Conservation (phyloP, 495 filamentous ascomycete species). For the Trichocladium uniseriatum region DNA sequence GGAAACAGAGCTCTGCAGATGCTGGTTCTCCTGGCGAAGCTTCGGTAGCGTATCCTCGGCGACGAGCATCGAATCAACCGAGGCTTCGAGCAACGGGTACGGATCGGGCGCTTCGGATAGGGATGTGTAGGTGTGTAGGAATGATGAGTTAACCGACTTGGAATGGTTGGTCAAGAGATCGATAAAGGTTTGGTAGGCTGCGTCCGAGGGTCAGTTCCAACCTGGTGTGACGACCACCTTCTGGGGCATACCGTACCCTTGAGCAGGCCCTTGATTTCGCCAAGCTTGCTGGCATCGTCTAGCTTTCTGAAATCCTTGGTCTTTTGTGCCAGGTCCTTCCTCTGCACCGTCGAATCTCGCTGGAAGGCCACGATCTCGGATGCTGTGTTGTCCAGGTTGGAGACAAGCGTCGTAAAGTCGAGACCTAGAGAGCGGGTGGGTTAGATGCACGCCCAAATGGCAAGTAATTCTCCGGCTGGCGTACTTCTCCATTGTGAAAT, state of each 20-base stretch:
- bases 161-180: conserved; percentile 91
- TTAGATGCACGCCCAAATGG: background rate
- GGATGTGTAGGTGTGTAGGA: conserved; percentile 84
- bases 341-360: conserved; percentile 81
- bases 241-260: conserved; percentile 49
- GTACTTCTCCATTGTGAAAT: conserved; percentile 95
- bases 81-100: conserved; percentile 91
- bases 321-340: conserved; percentile 95
- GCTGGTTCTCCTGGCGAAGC: conserved; percentile 75
- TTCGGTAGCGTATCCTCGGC: conserved; percentile 87
- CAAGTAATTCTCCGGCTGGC: background rate
- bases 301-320: conserved; percentile 97
- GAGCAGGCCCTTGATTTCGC: conserved; percentile 78
- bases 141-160: conserved; percentile 83
- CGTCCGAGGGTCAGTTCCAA: conserved; percentile 7
- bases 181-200: conserved; percentile 95
- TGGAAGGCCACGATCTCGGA: conserved; percentile 90
- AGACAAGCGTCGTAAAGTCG: conserved; percentile 75
- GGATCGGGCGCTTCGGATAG: conserved; percentile 94
- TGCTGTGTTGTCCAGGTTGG: conserved; percentile 80
- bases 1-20: conserved; percentile 67
- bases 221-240: background rate
- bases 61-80: conserved; percentile 82
- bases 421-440: conserved; percentile 50
- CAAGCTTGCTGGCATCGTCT: conserved; percentile 79